A percentile compares a stretch with the other conserved stretches of the same genome.
These are phyloP conservation scores for Citrus reticulata DNA, from an alignment of 345 rosid species.

Conservation along the genomic window DNA sequence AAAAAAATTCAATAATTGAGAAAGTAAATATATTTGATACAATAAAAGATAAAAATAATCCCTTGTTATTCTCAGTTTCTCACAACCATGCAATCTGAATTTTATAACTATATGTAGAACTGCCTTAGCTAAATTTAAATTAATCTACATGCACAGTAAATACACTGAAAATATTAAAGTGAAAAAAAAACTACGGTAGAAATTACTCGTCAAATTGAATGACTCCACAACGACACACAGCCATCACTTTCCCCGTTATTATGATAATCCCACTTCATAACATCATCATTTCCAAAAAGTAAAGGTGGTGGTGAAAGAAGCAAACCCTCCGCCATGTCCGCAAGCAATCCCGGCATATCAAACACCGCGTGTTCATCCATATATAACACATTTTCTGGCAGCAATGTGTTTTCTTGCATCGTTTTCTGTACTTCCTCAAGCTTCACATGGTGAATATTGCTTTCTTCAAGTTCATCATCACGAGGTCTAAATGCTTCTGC, in stretches of 20 bases:
- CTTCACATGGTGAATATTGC: neutral
- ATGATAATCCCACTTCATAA: constrained; percentile 10
- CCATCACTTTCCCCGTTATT: constrained; percentile 17
- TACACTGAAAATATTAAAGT: too few species aligned
- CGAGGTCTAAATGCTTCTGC: constrained; percentile 47
- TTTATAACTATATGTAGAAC: too few species aligned
- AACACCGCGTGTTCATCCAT: constrained; percentile 39
- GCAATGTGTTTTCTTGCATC: constrained; percentile 8
- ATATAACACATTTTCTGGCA: constrained; percentile 7
- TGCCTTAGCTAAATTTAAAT: too few species aligned
- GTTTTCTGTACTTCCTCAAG: constrained; percentile 4
- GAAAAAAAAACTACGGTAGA: neutral
- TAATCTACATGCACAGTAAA: too few species aligned
- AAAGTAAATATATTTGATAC: too few species aligned
- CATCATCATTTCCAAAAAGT: constrained; percentile 1
- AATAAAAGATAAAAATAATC: too few species aligned
- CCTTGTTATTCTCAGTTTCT: too few species aligned
- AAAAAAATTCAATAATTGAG: too few species aligned
- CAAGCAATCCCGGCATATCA: constrained; percentile 44
- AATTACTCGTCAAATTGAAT: constrained; percentile 18
- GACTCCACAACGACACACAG: constrained; percentile 40
- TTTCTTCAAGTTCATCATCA: constrained; percentile 17
- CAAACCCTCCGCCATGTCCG: constrained; percentile 61
- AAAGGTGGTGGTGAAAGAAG: constrained; percentile 56
- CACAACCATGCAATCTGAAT: too few species aligned